These are phyloP conservation scores for Phytophthora uliginosa DNA, from an alignment of 352 stramenopile species.

Conservation along the genomic window DNA sequence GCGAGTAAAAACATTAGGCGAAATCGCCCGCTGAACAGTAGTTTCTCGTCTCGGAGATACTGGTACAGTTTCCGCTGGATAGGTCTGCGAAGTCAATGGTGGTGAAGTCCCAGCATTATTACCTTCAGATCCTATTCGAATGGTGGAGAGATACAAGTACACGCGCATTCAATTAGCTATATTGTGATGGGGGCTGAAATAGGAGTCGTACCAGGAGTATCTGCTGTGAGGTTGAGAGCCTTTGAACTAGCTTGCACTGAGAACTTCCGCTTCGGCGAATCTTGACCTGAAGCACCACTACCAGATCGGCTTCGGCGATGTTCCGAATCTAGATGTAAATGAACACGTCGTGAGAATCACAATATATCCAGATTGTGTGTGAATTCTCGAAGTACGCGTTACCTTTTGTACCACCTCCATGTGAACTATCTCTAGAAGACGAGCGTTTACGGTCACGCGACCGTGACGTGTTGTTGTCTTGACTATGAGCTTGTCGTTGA, in stretches of 20 bases:
- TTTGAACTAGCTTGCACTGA: conserved; percentile 26
- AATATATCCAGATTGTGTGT: not conserved
- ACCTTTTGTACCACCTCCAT: conserved; percentile 9
- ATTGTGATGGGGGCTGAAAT: not conserved
- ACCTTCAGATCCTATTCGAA: conserved; percentile 2
- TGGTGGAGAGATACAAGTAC: not conserved
- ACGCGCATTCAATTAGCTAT: not conserved
- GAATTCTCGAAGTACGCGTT: not conserved
- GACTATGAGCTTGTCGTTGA: not conserved
- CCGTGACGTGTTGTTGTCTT: conserved; percentile 5
- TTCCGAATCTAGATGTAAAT: conserved; percentile 9
- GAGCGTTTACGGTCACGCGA: conserved; percentile 26
- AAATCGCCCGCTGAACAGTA: conserved; percentile 11
- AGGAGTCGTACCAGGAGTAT: conserved; percentile 16
- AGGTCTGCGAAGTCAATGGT: conserved; percentile 3
- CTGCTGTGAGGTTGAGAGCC: conserved; percentile 10
- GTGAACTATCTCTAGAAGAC: conserved; percentile 13
- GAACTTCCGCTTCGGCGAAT: conserved; percentile 28
- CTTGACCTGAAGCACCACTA: conserved; percentile 17
- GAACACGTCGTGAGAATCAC: not conserved
- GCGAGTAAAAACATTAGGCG: conserved; percentile 18
- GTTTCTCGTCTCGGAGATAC: conserved; percentile 25
- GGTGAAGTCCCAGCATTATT: not conserved
- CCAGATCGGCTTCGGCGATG: conserved; percentile 22
- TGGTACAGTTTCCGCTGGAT: conserved; percentile 1